Evolutionary conservation across 2,329 filamentous ascomycete genomes (phyloP).

Genomic region (Pseudocercospora fijiensis): DNA sequence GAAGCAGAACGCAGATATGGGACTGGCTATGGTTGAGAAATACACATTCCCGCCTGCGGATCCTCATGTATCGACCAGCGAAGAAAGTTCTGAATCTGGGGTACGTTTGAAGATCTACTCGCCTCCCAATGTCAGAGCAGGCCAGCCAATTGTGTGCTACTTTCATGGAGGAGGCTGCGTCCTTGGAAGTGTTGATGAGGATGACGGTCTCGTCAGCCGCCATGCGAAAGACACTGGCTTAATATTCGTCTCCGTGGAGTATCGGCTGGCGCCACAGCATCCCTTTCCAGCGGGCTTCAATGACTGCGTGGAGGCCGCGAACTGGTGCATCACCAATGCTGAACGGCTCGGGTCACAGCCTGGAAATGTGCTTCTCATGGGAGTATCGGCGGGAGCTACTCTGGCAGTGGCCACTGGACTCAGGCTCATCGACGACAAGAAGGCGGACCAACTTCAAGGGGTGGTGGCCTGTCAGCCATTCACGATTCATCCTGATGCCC

Average conservation of each 20-base stretch:
- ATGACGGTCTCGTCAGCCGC: slow-evolving; percentile 16
- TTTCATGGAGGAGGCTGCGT: slow-evolving; percentile 23
- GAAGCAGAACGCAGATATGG: slow-evolving; percentile 17
- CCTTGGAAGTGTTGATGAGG: slow-evolving; percentile 20
- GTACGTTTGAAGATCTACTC: slow-evolving; percentile 19
- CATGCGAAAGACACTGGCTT: slow-evolving; percentile 32
- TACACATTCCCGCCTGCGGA: slow-evolving; percentile 15
- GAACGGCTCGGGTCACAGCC: slow-evolving; percentile 25
- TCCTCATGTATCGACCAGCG: slow-evolving; percentile 5
- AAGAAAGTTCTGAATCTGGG: slow-evolving; percentile 15
- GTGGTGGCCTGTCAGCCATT: slow-evolving; percentile 21
- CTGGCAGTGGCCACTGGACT: slow-evolving; percentile 17
- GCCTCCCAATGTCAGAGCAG: slow-evolving; percentile 13
- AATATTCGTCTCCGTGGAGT: slow-evolving; percentile 57
- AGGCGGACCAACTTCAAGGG: slow-evolving; percentile 13
- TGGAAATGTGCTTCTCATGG: slow-evolving; percentile 17
- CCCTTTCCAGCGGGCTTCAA: slow-evolving; percentile 56
- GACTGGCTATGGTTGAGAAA: slow-evolving; percentile 14
- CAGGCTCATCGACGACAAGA: slow-evolving; percentile 16
- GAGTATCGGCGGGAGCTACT: slow-evolving; percentile 21
- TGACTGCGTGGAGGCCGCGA: slow-evolving; percentile 58
- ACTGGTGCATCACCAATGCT: slow-evolving; percentile 53
- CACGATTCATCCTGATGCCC: slow-evolving; percentile 22
- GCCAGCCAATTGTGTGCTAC: slow-evolving; percentile 19
- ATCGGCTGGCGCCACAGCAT: slow-evolving; percentile 59